Evolutionary conservation across 805 yeast species (phyloP), one percentile per base, ranked within the genome.

Genomic region (Candida methanosorbosa): DNA sequence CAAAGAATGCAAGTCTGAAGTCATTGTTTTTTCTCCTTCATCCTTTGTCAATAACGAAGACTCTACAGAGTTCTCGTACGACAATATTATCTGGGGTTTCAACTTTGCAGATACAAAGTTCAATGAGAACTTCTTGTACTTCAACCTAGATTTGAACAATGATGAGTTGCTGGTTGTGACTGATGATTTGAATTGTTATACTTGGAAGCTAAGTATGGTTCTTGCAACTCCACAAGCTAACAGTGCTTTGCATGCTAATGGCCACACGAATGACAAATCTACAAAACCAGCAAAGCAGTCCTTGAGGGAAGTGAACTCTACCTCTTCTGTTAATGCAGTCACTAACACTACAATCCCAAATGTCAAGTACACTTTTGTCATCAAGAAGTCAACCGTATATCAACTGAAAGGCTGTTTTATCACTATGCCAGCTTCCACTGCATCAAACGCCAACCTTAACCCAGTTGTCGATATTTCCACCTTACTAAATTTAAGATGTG

Each of bases 81-180:
- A 54, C 5, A 39, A 40, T 15, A 45, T 55, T n/a, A 44, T 57
- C 14, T 60, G 65, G 65, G 47, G 49, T 8, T 57, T 57, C 42
- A 45, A 54, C 35, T 48, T 59, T 38, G 47, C 45, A 24, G 56
- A 55, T 16, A 41, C 54, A 5, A 33, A 43, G 23, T 24, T 38
- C 18, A 44, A 50, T 16, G 59, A 57, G 36, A 41, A 44, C 31
- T 55, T 56, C 26, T 25, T 57, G 11, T 36, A 38, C 27, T 42
- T 58, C 36, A 54, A 57, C 33, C 19, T 58, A 9, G 62, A 59
- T 35, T 15, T 42, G 2, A 39, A 38, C 32, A 41, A 39, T 12
- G 55, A 56, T 37, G 53, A 51, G 33, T 34, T 60, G 13, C 32
- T 58, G 9, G 60, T 57, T 1, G 37, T 57, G 11, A 55, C 62